Base-by-base conservation (phyloP, 2,329 filamentous ascomycete species). In the Basipetospora sp. region DNA sequence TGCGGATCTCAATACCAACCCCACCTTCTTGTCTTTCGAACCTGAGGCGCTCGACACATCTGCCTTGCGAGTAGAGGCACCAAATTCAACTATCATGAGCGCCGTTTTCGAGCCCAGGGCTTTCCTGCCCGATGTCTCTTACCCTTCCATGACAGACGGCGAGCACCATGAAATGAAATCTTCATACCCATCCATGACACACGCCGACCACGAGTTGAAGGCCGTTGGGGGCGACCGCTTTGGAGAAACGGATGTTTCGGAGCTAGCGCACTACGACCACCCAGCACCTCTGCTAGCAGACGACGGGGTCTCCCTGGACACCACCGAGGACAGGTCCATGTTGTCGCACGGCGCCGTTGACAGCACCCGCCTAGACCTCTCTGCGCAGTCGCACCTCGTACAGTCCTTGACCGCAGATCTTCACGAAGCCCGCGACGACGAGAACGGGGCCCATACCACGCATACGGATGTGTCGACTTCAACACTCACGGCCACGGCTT, bases 31-130 rank as follows among this genome's bases (percentile, higher is more conserved):
- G n/a, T n/a, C n/a, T n/a, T n/a, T n/a, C n/a, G n/a, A n/a, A n/a
- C n/a, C n/a, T n/a, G n/a, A n/a, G n/a, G n/a, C 22, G 11, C 22
- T 25, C 6, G 22, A 27, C 40, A 31, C 39, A 8, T 22, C 36
- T 6, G 11, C 22, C 11, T 25, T 25, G 22, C 6, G 22, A 11
- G 6, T 11, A 25, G 6, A 25, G 6, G 22, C 22, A 11, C 22
- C 22, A 25, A 25, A 11, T 25, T 25, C 22, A 25, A 11, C 11
- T 50, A 59, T 47, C 34, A 69, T 70, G 65, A 65, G 60, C 44
- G 64, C 71, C 47, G 65, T 64, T 29, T 71, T 65, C 48, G 66
- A 71, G 45, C 54, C 62, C 17, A 56, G 66, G 41, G 59, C 53
- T 45, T 66, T 69, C 42, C 58, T 68, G 28, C 58, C 67, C 39